These are phyloP conservation scores for Anisodus tanguticus DNA, from an alignment of 257 asterid genomes.

Conservation along the genomic window DNA sequence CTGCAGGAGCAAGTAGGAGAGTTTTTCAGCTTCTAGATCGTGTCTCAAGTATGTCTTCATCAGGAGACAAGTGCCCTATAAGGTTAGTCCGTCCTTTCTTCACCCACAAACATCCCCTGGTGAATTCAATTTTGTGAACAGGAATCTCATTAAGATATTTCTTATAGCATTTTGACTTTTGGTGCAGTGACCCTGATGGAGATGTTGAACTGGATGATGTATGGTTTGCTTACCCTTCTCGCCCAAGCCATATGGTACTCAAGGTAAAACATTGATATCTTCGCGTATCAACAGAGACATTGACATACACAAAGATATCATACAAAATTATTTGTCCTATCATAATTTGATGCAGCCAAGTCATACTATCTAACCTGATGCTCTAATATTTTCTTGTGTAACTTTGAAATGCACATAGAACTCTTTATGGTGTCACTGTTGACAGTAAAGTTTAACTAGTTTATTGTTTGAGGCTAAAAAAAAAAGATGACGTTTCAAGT, in stretches of 20 bases:
- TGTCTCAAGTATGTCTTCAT: conserved; percentile 61
- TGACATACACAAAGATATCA: neutral
- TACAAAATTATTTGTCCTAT: neutral
- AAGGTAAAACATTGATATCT: conserved; percentile 55
- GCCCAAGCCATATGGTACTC: conserved; percentile 75
- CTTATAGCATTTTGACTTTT: neutral
- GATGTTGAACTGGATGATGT: conserved; percentile 77
- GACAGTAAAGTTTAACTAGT: neutral
- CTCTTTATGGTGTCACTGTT: neutral
- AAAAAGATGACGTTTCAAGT: neutral
- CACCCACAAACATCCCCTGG: neutral
- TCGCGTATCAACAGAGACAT: neutral
- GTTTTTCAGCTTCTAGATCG: conserved; percentile 83
- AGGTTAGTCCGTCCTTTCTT: conserved; percentile 51
- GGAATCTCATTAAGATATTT: neutral
- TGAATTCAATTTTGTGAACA: neutral
- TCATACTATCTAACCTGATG: neutral
- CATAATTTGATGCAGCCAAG: neutral
- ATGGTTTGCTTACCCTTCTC: conserved; percentile 91
- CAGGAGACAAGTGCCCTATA: conserved; percentile 70
- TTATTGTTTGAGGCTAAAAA: neutral
- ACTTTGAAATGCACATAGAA: neutral
- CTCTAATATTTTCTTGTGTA: neutral
- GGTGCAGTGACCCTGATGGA: conserved; percentile 64
- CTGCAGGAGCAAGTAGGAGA: conserved; percentile 91